Conservation (phyloP, 345 rosid genomes). For the Eutrema heterophyllum region DNA sequence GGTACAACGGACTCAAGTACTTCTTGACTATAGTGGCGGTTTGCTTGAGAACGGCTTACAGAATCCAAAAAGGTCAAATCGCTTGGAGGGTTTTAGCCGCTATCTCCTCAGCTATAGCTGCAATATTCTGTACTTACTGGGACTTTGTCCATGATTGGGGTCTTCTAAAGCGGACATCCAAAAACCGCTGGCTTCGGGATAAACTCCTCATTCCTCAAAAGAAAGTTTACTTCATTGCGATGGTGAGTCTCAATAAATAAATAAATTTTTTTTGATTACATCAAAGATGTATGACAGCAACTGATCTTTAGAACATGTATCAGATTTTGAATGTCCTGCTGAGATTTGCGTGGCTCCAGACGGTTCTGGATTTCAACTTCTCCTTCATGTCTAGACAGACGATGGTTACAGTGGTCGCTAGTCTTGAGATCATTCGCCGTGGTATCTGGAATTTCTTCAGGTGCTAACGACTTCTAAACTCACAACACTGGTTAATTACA, state of each 20-base stretch:
- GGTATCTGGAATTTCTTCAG: slow-evolving; percentile 81
- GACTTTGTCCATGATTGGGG: slow-evolving; percentile 72
- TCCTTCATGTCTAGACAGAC: slow-evolving; percentile 38
- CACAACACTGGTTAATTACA: not conserved
- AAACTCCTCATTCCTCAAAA: slow-evolving; percentile 59
- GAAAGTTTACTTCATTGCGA: slow-evolving; percentile 46
- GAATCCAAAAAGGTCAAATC: slow-evolving; percentile 12
- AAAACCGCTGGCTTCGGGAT: slow-evolving; percentile 62
- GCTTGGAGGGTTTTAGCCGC: slow-evolving; percentile 41
- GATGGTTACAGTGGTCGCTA: slow-evolving; percentile 45
- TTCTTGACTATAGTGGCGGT: slow-evolving; percentile 59
- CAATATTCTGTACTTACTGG: slow-evolving; percentile 53
- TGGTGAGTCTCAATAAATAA: slow-evolving; percentile 38
- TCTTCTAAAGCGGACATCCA: slow-evolving; percentile 50
- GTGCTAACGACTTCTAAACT: slow-evolving; percentile 13
- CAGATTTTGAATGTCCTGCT: slow-evolving; percentile 51
- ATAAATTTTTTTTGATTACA: not conserved
- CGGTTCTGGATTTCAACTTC: slow-evolving; percentile 41
- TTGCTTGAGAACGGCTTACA: slow-evolving; percentile 50
- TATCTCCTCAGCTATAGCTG: slow-evolving; percentile 42
- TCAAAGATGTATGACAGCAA: not conserved
- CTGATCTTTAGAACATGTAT: slow-evolving; percentile 12
- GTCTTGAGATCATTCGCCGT: slow-evolving; percentile 70
- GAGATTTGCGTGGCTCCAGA: slow-evolving; percentile 72
- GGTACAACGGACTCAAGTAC: slow-evolving; percentile 55